Evolutionary conservation across 179 eudicot genomes (phyloP).

Genomic region (Silene noctiflora): DNA sequence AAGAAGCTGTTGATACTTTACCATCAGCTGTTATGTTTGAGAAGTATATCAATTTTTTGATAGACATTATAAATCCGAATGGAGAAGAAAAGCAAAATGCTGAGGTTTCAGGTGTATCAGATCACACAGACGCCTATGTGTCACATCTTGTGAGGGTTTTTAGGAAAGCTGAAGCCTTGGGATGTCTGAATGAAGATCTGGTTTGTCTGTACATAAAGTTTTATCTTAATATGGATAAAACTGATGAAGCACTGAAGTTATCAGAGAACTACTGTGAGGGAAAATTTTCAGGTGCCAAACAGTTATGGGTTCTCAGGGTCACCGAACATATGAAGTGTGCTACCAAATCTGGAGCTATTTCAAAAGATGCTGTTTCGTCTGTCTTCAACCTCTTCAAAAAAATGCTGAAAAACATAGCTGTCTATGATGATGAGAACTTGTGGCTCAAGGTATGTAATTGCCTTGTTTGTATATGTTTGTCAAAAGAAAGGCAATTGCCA

Average conservation of each 20-base stretch:
- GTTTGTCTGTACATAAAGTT: conserved; percentile 58
- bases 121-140: conserved; percentile 31
- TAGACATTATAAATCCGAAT: conserved; percentile 32
- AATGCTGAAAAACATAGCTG: conserved; percentile 40
- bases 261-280: conserved; percentile 56
- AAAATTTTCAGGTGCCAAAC: conserved; percentile 49
- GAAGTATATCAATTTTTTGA: conserved; percentile 59
- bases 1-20: conserved; percentile 50
- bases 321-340: conserved; percentile 56
- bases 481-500: conserved; percentile 9
- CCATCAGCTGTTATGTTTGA: conserved; percentile 56
- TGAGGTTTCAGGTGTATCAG: conserved; percentile 20
- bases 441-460: conserved; percentile 72
- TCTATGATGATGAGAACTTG: conserved; percentile 54
- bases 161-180: conserved; percentile 60
- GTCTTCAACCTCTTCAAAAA: conserved; percentile 44
- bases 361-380: conserved; percentile 41
- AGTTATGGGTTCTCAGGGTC: conserved; percentile 59
- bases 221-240: conserved; percentile 45
- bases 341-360: conserved; percentile 30
- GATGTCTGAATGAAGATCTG: conserved; percentile 64
- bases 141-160: conserved; percentile 46
- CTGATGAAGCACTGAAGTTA: conserved; percentile 60
- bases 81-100: conserved; percentile 30
- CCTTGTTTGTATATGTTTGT: neutral